These are phyloP conservation scores for Phialemonium atrogriseum DNA, from an alignment of 2,329 filamentous ascomycete genomes.

Conservation along the genomic window DNA sequence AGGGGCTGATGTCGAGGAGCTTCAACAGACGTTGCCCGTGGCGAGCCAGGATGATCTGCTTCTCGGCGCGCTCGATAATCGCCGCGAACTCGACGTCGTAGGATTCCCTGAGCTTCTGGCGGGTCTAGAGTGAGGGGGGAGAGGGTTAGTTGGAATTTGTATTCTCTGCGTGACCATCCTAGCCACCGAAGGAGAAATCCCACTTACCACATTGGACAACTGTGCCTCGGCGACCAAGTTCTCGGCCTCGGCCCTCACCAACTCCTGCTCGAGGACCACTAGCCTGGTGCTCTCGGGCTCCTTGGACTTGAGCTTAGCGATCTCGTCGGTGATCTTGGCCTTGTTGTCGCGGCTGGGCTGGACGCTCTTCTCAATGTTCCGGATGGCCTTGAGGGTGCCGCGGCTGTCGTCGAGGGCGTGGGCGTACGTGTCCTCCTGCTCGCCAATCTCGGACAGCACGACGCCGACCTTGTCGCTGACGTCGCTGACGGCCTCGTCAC, in stretches of 20 bases:
- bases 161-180: conserved; percentile 3
- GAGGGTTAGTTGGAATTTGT: too few species aligned
- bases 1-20: conserved; percentile 80
- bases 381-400: conserved; percentile 76
- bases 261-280: conserved; percentile 85
- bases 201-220: conserved; percentile 79
- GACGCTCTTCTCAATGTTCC: conserved; percentile 92
- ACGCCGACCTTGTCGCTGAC: conserved; percentile 95
- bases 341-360: conserved; percentile 87
- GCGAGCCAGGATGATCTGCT: conserved; percentile 88
- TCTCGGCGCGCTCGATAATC: conserved; percentile 92
- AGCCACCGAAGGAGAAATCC: neutral
- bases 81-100: conserved; percentile 83
- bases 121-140: too few species aligned
- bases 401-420: conserved; percentile 82
- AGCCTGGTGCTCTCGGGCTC: conserved; percentile 79
- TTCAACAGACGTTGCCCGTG: conserved; percentile 80
- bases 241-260: conserved; percentile 92
- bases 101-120: conserved; percentile 92
- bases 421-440: conserved; percentile 85
- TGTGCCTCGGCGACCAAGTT: conserved; percentile 94
- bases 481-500: conserved; percentile 79
- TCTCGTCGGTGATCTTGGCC: conserved; percentile 84
- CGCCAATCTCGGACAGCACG: conserved; percentile 82
- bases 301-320: conserved; percentile 83